Percentiles rank a stretch among this genome's conserved stretches.
phyloP scores from a whole-genome alignment of 202 grass and related monocot genomes.

The Zoysia matrella region DNA sequence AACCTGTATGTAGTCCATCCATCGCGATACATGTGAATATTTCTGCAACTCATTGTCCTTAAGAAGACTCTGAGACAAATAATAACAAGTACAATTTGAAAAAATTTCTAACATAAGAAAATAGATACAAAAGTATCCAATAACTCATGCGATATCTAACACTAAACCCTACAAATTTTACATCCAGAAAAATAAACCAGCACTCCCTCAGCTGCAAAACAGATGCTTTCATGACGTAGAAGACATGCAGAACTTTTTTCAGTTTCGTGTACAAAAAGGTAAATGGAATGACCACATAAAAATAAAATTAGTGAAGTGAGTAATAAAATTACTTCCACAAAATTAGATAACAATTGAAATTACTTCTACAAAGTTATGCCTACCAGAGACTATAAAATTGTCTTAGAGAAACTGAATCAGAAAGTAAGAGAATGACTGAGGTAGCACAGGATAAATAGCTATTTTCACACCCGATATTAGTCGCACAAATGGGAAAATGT shows the following conservation, averaged over 20 bases:
- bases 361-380: not conserved
- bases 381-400: not conserved
- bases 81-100: conserved; percentile 27
- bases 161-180: not conserved
- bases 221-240: not conserved
- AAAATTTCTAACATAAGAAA: not conserved
- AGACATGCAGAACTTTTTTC: not conserved
- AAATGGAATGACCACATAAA: not conserved
- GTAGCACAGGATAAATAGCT: conserved; percentile 4
- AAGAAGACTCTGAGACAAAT: conserved; percentile 60
- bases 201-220: not conserved
- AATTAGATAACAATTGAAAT: not conserved
- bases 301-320: not conserved
- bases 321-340: too few species aligned
- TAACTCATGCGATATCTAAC: not conserved
- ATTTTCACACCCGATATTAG: conserved; percentile 20
- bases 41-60: conserved; percentile 58
- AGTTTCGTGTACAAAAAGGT: not conserved
- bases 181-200: not conserved
- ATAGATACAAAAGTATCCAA: conserved; percentile 5
- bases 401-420: not conserved
- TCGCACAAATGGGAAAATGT: conserved; percentile 8
- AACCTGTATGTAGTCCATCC: conserved; percentile 98
- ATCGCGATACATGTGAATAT: conserved; percentile 70
- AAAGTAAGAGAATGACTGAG: not conserved